Evolutionary conservation across 2,329 filamentous ascomycete species (phyloP), one percentile per base, ranked within the genome.

Genomic region (Stagonosporopsis rhizophila): DNA sequence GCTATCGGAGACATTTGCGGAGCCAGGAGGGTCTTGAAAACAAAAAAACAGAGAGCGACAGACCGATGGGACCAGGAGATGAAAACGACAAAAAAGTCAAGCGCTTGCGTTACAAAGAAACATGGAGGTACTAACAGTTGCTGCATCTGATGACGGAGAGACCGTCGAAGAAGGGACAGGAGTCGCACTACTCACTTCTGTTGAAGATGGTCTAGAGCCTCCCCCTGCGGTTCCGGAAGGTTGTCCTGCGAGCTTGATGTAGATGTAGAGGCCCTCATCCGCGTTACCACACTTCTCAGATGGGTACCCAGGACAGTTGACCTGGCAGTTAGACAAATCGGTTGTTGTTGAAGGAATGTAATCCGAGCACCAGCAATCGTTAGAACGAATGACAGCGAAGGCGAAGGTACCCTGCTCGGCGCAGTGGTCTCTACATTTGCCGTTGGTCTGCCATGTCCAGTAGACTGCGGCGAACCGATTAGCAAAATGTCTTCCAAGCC

Each of bases 361-460:
- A 71, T 92, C 83, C 34, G 88, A 88, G 72, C 90, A 94, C 89
- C 89, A 94, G 71, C 90, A 94, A 47, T 81, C 75, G 28, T 85
- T 79, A 15, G 76, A 81, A 65, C 91, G 83, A 1, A 92, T 78
- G 44, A 94, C 80, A 61, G 88, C 89, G 59, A 88, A 90, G 35
- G 89, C 89, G 61, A 81, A 89, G 27, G 56, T 60, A 45, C 59
- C 67, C 15, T 80, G 64, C 19, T 70, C 67, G 23, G 75, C 66
- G 75, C 90, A 94, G 44, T 81, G 81, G 44, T 84, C 77, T 45
- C 80, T 77, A 71, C 90, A 94, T 12, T 87, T 81, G 27, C 89
- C 89, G 64, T 91, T 87, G 19, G 89, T 89, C 72, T 92, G 88
- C 50, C 68, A 72, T 56, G 50, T 72, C 75, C 76, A 65, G 25